Base-by-base conservation (phyloP, 2,329 filamentous ascomycete species). In the Sarocladiaceae sp. region DNA sequence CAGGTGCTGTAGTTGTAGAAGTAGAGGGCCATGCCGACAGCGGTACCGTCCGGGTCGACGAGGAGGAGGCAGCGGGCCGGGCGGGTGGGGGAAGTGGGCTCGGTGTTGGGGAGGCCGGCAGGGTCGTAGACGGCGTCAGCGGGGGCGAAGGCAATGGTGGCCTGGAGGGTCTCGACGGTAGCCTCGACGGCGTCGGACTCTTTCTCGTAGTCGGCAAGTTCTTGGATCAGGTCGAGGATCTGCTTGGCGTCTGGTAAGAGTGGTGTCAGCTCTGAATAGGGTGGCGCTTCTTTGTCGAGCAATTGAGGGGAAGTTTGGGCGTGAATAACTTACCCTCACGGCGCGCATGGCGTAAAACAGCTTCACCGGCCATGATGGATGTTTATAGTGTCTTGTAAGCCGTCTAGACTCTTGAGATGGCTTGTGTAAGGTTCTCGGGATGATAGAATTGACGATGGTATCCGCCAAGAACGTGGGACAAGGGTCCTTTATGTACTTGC, bases 1-100 rank as follows among this genome's bases (percentile, higher is more conserved):
- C 93, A 97, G 1, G 91, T 96, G 58, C 83, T 88, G 67, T 95
- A 97, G 67, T 91, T 97, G 73, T 91, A 89, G 64, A 95, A 97
- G 68, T 89, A 96, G 32, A 96, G 67, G 1, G 89, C 89, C 77
- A 96, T 88, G 39, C 85, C 88, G 0, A 80, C 85, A 1, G 62
- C 62, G 31, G 33, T 45, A 10, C 69, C 63, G 5, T 67, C 63
- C 10, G 70, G 65, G 18, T 73, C 65, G 53, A 73, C 72, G 45
- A 91, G 66, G 9, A 94, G 66, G 26, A 94, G 72, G 41, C 87
- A 91, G 49, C 88, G 85, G 15, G 89, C 85, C 23, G 83, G 87
- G n/a, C 68, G 69, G 4, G 63, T 55, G 2, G 76, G 62, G 1
- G 75, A 69, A 42, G 76, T 82, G 6, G 74, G 63, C 51, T 78